Evolutionary conservation across 177 flowering plant species (phyloP).

Genomic region (Vitis hybrid): DNA sequence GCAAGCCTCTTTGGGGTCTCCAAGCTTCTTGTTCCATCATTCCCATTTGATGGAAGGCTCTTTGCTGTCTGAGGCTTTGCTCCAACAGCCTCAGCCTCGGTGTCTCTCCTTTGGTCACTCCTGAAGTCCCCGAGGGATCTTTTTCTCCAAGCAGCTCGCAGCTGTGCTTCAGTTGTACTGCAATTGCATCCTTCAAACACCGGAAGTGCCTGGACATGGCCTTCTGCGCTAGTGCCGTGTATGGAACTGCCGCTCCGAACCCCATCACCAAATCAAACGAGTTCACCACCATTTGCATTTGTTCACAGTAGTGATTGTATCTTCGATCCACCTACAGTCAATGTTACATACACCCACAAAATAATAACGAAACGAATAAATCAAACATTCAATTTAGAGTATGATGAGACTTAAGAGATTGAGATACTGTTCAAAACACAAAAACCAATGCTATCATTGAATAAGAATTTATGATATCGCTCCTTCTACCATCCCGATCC

Average conservation of each 20-base stretch:
- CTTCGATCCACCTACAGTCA: conserved; percentile 78
- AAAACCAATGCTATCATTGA: no score
- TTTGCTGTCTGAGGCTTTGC: conserved; percentile 84
- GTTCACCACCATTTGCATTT: conserved; percentile 95
- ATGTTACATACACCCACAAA: not conserved
- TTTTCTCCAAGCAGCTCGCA: conserved; percentile 90
- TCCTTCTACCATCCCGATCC: no score
- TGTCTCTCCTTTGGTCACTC: conserved; percentile 90
- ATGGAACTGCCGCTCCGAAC: conserved; percentile 82
- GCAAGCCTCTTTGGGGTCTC: conserved; percentile 97
- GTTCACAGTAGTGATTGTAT: conserved; percentile 87
- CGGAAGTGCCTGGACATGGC: conserved; percentile 98
- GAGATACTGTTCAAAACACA: no score
- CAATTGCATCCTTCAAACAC: conserved; percentile 80
- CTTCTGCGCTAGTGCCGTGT: conserved; percentile 88
- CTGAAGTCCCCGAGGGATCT: conserved; percentile 48
- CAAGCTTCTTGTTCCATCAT: conserved; percentile 98
- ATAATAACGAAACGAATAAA: not conserved
- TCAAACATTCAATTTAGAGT: not conserved
- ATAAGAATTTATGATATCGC: no score
- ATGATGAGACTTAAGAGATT: not conserved
- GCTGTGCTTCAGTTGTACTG: conserved; percentile 70
- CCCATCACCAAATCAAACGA: conserved; percentile 95
- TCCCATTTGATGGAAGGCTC: conserved; percentile 91
- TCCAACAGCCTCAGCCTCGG: conserved; percentile 81